Percentiles rank a stretch among this genome's conserved stretches.
Conservation (phyloP, 345 rosid species). For the Mangifera indica region DNA sequence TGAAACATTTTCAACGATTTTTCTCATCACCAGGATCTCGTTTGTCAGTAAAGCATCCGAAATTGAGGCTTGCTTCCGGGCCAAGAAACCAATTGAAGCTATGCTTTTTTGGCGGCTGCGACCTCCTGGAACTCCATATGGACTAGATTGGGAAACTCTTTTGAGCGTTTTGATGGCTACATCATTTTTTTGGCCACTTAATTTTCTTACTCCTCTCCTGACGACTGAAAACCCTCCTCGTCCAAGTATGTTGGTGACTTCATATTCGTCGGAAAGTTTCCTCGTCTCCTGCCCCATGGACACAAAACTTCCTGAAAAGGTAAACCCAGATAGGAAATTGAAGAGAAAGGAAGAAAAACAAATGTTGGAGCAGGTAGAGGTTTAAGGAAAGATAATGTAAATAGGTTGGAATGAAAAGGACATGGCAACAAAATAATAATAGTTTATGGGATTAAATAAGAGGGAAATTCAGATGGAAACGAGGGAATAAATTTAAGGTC, state of each 20-base stretch:
- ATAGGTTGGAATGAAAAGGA: constrained; percentile 20
- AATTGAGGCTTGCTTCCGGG: constrained; percentile 48
- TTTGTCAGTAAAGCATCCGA: constrained; percentile 62
- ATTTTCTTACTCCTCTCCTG: constrained; percentile 43
- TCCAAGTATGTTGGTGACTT: constrained; percentile 47
- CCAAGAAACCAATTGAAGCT: constrained; percentile 31
- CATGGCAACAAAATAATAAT: constrained; percentile 30
- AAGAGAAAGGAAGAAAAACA: background rate
- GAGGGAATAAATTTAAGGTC: constrained; percentile 26
- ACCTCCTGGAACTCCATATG: constrained; percentile 12
- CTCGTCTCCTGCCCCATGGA: constrained; percentile 53
- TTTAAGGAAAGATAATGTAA: constrained; percentile 17
- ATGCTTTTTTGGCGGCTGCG: constrained; percentile 12
- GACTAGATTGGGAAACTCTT: constrained; percentile 32
- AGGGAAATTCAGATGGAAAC: constrained; percentile 16
- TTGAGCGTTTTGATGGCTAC: constrained; percentile 62
- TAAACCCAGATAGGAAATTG: background rate
- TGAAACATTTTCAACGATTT: constrained; percentile 57
- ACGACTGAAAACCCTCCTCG: constrained; percentile 74
- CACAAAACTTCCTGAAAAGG: background rate
- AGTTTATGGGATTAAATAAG: constrained; percentile 31
- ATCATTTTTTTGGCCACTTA: constrained; percentile 21
- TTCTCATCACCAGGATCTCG: constrained; percentile 65
- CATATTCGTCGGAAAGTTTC: constrained; percentile 51
- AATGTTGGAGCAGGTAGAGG: background rate